Conservation (phyloP, 2,329 filamentous ascomycete species). For the Sporothrix pseudoabietina region DNA sequence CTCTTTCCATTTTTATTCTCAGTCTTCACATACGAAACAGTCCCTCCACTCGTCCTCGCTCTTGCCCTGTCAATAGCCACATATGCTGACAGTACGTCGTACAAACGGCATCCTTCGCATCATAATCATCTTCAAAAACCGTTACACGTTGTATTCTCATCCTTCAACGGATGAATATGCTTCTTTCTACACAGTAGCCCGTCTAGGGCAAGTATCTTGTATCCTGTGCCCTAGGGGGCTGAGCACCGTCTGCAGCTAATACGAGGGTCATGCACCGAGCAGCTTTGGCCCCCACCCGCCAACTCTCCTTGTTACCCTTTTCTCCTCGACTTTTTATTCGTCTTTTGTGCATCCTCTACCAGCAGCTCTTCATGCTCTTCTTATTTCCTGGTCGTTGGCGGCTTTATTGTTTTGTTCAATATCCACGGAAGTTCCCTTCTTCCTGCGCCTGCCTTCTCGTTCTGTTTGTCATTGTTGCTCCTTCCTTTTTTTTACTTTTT, state of each 20-base stretch:
- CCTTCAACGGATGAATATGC: not conserved
- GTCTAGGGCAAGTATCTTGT: not conserved
- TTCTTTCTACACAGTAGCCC: not conserved
- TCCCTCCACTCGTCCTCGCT: not conserved
- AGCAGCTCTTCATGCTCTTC: not conserved
- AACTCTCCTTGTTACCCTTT: not conserved
- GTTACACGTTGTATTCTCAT: not conserved
- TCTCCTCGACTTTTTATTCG: not conserved
- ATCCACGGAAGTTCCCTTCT: not conserved
- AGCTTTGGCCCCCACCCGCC: not conserved
- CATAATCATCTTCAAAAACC: not conserved
- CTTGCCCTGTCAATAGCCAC: not conserved
- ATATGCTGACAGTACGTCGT: not conserved
- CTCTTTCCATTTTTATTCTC: not conserved
- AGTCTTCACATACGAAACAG: not conserved
- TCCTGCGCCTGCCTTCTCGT: not conserved
- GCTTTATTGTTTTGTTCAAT: not conserved
- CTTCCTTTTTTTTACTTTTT: not conserved
- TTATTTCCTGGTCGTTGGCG: not conserved
- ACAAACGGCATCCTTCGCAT: not conserved
- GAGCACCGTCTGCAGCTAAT: not conserved
- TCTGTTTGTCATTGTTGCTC: not conserved
- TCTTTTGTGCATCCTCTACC: not conserved
- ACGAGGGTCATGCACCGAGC: not conserved
- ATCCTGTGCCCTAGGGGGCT: conserved; percentile 13